These are phyloP conservation scores for Amauroascus niger DNA, from an alignment of 2,329 filamentous ascomycete species.

Conservation along the genomic window DNA sequence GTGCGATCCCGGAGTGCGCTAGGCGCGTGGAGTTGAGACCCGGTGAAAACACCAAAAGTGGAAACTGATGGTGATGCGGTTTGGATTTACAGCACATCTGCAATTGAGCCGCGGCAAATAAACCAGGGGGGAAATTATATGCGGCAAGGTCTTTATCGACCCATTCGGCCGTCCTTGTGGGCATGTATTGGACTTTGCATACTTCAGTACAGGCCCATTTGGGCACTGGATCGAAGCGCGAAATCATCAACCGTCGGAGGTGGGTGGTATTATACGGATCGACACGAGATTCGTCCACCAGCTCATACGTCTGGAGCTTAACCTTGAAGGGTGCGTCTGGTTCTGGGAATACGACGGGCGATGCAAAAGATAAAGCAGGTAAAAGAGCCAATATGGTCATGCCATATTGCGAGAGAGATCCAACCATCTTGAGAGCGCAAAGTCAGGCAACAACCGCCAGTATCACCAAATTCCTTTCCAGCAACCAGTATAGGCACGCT, in stretches of 20 bases:
- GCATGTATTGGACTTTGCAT: constrained; percentile 10
- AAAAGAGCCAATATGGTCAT: background rate
- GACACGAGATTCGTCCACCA: constrained; percentile 9
- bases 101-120: constrained; percentile 4
- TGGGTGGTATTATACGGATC: constrained; percentile 14
- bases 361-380: background rate
- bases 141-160: constrained; percentile 6
- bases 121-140: background rate
- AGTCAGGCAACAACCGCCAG: too few species aligned
- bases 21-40: constrained; percentile 10
- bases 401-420: background rate
- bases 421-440: too few species aligned
- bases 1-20: constrained; percentile 9
- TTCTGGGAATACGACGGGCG: constrained; percentile 8
- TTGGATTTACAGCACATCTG: constrained; percentile 7
- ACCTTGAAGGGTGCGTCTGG: constrained; percentile 9
- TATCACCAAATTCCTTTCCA: too few species aligned
- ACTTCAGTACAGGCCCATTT: constrained; percentile 3
- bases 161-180: constrained; percentile 3
- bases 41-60: constrained; percentile 11
- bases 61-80: background rate
- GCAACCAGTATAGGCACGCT: too few species aligned
- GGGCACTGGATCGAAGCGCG: constrained; percentile 14
- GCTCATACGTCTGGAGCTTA: constrained; percentile 7
- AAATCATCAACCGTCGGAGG: constrained; percentile 14